Conservation (phyloP, 176 grass and related monocot species). For the Thalia dealbata region DNA sequence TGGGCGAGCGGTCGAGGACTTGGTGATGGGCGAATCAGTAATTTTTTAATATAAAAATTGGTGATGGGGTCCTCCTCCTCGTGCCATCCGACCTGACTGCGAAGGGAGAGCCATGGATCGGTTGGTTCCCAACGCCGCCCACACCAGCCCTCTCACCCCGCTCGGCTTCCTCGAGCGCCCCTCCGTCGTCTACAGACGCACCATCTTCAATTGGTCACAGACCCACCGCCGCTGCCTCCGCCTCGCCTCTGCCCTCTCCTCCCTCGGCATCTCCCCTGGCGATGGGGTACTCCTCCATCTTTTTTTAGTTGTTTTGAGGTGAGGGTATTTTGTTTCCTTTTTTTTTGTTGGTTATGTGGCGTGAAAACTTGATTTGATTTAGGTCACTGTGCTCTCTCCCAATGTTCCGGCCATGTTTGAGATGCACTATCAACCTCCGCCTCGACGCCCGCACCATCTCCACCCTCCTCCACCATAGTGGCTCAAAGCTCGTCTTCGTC, state of each 20-base stretch:
- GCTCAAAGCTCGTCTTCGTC: constrained; percentile 51
- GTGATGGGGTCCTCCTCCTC: no score
- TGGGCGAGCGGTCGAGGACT: no score
- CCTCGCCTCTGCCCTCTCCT: constrained; percentile 67
- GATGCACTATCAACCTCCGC: constrained; percentile 81
- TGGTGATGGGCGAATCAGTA: no score
- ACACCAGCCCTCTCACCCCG: constrained; percentile 49
- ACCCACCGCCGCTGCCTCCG: constrained; percentile 57
- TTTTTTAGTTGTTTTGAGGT: neutral
- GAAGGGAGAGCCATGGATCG: constrained; percentile 22
- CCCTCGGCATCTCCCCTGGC: constrained; percentile 53
- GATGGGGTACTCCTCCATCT: constrained; percentile 39
- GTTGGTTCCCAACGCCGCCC: constrained; percentile 39
- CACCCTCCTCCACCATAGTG: constrained; percentile 57
- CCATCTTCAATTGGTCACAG: constrained; percentile 61
- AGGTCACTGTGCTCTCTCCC: constrained; percentile 69
- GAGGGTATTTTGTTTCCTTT: no score
- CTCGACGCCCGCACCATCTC: constrained; percentile 71
- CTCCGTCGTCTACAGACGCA: constrained; percentile 57
- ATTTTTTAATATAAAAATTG: no score
- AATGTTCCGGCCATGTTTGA: constrained; percentile 95
- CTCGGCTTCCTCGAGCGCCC: constrained; percentile 56
- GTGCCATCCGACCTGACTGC: no score
- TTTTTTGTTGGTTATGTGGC: neutral
- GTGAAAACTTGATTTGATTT: neutral